Evolutionary conservation across 2,329 filamentous ascomycete species (phyloP).

Genomic region (Ophiostoma piceae): DNA sequence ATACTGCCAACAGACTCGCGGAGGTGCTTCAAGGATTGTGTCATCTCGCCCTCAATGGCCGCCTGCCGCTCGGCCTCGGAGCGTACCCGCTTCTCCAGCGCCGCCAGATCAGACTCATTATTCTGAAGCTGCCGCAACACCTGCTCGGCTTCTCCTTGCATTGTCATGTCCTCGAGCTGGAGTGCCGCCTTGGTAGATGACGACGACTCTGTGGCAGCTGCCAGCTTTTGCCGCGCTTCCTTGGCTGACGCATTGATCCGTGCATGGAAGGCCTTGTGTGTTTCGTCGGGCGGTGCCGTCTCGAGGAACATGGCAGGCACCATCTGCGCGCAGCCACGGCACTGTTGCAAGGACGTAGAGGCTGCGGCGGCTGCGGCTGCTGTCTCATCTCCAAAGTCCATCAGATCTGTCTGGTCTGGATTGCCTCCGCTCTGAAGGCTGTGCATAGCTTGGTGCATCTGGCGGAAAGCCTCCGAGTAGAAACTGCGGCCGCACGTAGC

Average conservation of each 20-base stretch:
- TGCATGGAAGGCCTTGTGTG: constrained; percentile 26
- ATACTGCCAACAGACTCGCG: constrained; percentile 26
- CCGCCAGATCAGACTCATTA: constrained; percentile 55
- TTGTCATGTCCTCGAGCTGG: neutral
- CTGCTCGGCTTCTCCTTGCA: constrained; percentile 37
- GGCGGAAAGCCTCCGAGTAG: constrained; percentile 23
- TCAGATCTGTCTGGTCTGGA: neutral
- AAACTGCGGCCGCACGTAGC: constrained; percentile 21
- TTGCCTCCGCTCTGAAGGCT: neutral
- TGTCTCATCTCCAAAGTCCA: neutral
- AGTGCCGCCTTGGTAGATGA: neutral
- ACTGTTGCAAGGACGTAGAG: constrained; percentile 15
- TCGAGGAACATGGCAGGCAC: constrained; percentile 24
- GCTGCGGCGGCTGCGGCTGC: neutral
- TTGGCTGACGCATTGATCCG: constrained; percentile 20
- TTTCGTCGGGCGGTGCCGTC: constrained; percentile 20
- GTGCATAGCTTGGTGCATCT: constrained; percentile 26
- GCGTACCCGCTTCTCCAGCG: constrained; percentile 61
- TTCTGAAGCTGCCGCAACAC: constrained; percentile 41
- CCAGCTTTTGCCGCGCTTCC: constrained; percentile 19
- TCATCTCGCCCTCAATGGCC: constrained; percentile 24
- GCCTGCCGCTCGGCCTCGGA: constrained; percentile 25
- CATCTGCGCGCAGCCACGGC: constrained; percentile 22
- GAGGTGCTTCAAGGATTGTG: constrained; percentile 24
- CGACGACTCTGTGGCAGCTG: neutral